Evolutionary conservation across 1,284 basidiomycete genomes (phyloP), one percentile per base, ranked within the genome.

Genomic region (Apiotrichum akiyoshidainum): DNA sequence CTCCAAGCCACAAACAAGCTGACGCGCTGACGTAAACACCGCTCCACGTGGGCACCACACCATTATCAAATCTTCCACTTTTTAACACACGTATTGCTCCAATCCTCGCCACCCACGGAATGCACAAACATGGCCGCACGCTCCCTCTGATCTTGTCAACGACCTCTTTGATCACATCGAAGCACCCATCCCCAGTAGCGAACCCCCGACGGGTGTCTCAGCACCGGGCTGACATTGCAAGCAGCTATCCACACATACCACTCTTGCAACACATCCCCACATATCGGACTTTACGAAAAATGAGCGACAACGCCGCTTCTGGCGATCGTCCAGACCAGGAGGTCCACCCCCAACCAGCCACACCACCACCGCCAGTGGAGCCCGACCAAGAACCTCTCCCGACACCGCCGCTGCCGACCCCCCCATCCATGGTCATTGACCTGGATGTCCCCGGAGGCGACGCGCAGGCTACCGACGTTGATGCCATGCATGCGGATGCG

Each of bases 241-340:
- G 7, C 16, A 54, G 61, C 61, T 67, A 52, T 52, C 21, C 21
- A 58, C 21, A 35, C 44, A 60, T 65, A 67, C 66, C 61, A 41
- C 34, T 46, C 21, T 58, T 40, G 26, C 12, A 46, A 4, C 40
- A 41, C 21, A 22, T 13, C 41, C 7, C 17, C 41, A 39, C 19
- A 6, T 7, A 48, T 68, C 69, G 69, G 69, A 59, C 48, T 64
- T 71, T 65, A 55, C 40, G 41, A 58, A 54, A 59, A 57, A 68
- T 72, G 68, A 66, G 65, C 66, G 68, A 71, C 63, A 72, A 63
- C 62, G 53, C 58, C 68, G 68, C 52, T 65, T 60, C 58, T 51
- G 42, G 54, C 65, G 66, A 69, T 60, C 53, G 49, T 26, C 54
- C 52, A 16, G 57, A 63, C 45, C 51, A 51, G 21, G 35, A 55